Base-by-base conservation (phyloP, 2,329 filamentous ascomycete species). In the Diplodia corticola region DNA sequence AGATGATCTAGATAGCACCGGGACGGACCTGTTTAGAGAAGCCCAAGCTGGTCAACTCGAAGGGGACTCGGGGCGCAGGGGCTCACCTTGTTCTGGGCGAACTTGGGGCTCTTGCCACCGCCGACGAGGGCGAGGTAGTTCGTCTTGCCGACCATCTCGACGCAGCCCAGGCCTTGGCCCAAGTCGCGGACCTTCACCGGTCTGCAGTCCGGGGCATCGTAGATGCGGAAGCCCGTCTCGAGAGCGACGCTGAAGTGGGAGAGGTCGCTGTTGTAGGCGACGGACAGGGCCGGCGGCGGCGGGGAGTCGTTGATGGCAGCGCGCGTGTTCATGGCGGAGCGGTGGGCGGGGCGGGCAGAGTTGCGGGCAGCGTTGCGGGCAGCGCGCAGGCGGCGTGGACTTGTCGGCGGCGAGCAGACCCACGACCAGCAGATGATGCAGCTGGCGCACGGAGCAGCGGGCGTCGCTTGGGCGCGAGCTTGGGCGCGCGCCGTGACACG, bases 81-180 rank as follows among this genome's bases (percentile, higher is more conserved):
- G 53, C 59, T 64, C 22, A 89, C 91, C 83, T 96, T 96, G 79
- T 93, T 96, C 75, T 90, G 90, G 15, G 92, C 89, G 72, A 92
- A 95, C 74, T 94, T 94, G 63, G 93, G 92, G 67, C 89, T 88
- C 72, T 86, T 90, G 57, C 95, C 93, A 71, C 94, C 94, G 69
- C 93, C 93, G 65, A 97, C 92, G 10, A 98, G 85, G 30, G 92
- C 94, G 40, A 97, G 84, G 76, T 93, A 96, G 79, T 94, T 93
- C 63, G 91, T 89, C 71, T 88, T 90, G 51, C 91, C 91, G 76
- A 97, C 88, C 91, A 97, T 95, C 77, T 93, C 89, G 28, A 90
- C 91, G 48, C 92, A 83, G 48, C 90, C 91, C 69, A 97, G 88
- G 54, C 93, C 92, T 20, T 90, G 91, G 75, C 75, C 76, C 44